These are phyloP conservation scores for Pleurotus cornucopiae DNA, from an alignment of 768 basidiomycete species.

Conservation along the genomic window DNA sequence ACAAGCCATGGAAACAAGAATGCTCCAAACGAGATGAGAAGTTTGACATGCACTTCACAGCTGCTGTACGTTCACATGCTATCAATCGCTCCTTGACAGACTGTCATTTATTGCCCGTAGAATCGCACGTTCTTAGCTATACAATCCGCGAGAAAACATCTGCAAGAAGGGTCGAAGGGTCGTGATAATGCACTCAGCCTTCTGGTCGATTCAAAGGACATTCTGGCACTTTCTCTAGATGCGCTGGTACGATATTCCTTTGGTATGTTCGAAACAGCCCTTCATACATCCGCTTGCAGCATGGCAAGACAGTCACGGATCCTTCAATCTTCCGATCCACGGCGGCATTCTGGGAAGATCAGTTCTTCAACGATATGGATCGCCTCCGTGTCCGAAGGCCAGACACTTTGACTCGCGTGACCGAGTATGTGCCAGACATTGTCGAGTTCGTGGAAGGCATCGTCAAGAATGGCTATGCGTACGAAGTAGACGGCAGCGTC, in stretches of 20 bases:
- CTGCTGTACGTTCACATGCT: slow-evolving; percentile 53
- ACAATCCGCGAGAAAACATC: slow-evolving; percentile 36
- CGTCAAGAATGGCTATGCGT: slow-evolving; percentile 80
- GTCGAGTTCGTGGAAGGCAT: slow-evolving; percentile 85
- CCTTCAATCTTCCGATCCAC: slow-evolving; percentile 80
- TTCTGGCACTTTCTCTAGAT: slow-evolving; percentile 72
- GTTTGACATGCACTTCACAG: slow-evolving; percentile 82
- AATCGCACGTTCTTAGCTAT: slow-evolving; percentile 50
- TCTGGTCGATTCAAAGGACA: slow-evolving; percentile 72
- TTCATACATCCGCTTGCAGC: slow-evolving; percentile 35
- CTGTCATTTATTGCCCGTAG: slow-evolving; percentile 22
- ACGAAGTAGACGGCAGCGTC: slow-evolving; percentile 68
- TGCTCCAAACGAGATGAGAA: slow-evolving; percentile 83
- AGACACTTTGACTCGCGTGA: slow-evolving; percentile 90
- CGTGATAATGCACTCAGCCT: slow-evolving; percentile 48
- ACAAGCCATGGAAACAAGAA: slow-evolving; percentile 64
- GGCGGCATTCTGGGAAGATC: slow-evolving; percentile 83
- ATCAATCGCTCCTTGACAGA: slow-evolving; percentile 4
- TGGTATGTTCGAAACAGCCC: not conserved
- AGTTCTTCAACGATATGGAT: slow-evolving; percentile 90
- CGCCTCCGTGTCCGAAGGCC: slow-evolving; percentile 84
- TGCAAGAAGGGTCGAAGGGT: slow-evolving; percentile 37
- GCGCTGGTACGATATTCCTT: slow-evolving; percentile 48
- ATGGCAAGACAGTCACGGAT: slow-evolving; percentile 78
- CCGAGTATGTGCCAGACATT: slow-evolving; percentile 96